Conservation (phyloP, 1,284 basidiomycete species). For the Sphagnurus paluster region DNA sequence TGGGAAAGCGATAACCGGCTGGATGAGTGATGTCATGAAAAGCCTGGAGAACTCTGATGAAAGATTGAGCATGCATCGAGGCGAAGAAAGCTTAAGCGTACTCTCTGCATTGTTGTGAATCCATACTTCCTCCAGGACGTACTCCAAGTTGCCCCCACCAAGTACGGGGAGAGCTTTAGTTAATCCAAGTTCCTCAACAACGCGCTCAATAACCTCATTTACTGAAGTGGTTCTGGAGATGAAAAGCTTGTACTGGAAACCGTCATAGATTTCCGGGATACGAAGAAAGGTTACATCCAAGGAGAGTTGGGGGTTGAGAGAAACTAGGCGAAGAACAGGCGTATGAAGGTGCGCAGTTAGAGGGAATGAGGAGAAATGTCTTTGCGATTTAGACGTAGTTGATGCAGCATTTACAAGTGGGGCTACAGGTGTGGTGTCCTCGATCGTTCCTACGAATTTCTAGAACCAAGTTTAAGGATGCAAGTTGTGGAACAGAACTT, state of each 20-base stretch:
- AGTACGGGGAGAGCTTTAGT: conserved; percentile 58
- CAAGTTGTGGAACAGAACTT: conserved; percentile 19
- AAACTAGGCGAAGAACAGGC: conserved; percentile 70
- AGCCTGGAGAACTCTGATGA: conserved; percentile 42
- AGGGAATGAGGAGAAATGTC: conserved; percentile 72
- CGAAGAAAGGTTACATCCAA: conserved; percentile 61
- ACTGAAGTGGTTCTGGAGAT: conserved; percentile 56
- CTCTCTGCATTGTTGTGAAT: conserved; percentile 46
- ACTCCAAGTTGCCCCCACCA: conserved; percentile 63
- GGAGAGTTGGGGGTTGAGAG: conserved; percentile 61
- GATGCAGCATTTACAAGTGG: conserved; percentile 48
- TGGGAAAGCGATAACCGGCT: conserved; percentile 36
- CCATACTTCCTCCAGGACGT: conserved; percentile 69
- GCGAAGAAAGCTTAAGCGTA: conserved; percentile 31
- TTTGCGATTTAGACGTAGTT: conserved; percentile 37
- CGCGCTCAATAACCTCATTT: conserved; percentile 49
- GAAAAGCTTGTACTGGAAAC: conserved; percentile 64
- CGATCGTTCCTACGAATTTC: conserved; percentile 48
- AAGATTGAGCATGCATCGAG: conserved; percentile 5
- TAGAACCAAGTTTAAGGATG: not conserved
- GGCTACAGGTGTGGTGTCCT: conserved; percentile 44
- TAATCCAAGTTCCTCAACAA: conserved; percentile 70
- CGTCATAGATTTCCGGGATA: conserved; percentile 79
- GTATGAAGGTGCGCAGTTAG: conserved; percentile 70
- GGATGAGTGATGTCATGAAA: conserved; percentile 36